Percentiles rank a stretch among this genome's conserved stretches.
Evolutionary conservation across 495 filamentous ascomycete species (phyloP).

Genomic region (Amniculicola lignicola): DNA sequence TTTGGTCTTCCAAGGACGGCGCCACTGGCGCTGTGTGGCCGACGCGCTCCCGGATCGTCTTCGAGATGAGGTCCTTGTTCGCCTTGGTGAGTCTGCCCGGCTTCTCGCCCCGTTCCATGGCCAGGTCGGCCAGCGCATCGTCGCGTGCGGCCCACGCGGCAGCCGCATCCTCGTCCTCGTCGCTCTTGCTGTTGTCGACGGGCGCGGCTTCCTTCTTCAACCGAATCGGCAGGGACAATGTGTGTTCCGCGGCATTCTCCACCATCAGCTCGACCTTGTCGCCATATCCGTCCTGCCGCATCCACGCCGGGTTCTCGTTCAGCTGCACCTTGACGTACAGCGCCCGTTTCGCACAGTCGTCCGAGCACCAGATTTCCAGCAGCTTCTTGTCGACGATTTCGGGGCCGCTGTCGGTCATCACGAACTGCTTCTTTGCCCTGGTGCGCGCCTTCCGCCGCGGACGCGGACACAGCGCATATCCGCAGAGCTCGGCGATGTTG

Average conservation of each 20-base stretch:
- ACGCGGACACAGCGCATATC: slow-evolving; percentile 72
- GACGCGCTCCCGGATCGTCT: slow-evolving; percentile 23
- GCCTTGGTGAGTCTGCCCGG: slow-evolving; percentile 15
- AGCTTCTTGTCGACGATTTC: slow-evolving; percentile 60
- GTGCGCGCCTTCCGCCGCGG: slow-evolving; percentile 49
- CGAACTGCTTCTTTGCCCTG: slow-evolving; percentile 50
- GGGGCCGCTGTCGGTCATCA: slow-evolving; percentile 50
- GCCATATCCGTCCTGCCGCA: slow-evolving; percentile 44
- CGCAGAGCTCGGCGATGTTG: slow-evolving; percentile 73
- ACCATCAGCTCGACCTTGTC: slow-evolving; percentile 35
- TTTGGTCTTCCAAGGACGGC: not conserved
- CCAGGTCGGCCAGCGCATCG: slow-evolving; percentile 43
- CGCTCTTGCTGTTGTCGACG: slow-evolving; percentile 6
- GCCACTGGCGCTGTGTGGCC: not conserved
- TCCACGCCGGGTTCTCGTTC: slow-evolving; percentile 71
- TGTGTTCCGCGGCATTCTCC: slow-evolving; percentile 29
- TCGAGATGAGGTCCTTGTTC: slow-evolving; percentile 23
- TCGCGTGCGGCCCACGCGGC: slow-evolving; percentile 30
- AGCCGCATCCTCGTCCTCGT: slow-evolving; percentile 33
- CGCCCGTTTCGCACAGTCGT: slow-evolving; percentile 70
- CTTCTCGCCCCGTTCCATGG: slow-evolving; percentile 54
- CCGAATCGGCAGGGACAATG: slow-evolving; percentile 20
- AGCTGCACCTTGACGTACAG: slow-evolving; percentile 86
- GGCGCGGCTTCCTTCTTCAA: slow-evolving; percentile 19
- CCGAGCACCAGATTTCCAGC: slow-evolving; percentile 84